phyloP scores from a whole-genome alignment of 345 rosid species.

The Aquilaria malaccensis region DNA sequence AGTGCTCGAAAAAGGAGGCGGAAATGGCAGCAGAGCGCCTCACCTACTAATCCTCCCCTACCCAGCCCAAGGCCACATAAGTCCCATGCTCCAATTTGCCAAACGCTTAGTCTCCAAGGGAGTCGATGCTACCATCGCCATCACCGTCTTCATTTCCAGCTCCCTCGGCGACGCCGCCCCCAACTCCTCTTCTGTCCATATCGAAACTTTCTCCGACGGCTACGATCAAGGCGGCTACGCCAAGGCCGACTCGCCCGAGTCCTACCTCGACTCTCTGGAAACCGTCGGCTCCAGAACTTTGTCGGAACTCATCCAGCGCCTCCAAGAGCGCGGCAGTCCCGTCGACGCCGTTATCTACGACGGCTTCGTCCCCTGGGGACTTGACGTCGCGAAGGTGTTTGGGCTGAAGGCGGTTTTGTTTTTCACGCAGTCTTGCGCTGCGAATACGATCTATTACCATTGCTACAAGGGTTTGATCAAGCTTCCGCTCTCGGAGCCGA shows the following conservation, averaged over 20 bases:
- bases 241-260: slow-evolving; percentile 1
- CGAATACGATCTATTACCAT: slow-evolving; percentile 24
- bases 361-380: slow-evolving; percentile 20
- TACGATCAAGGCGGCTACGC: slow-evolving; percentile 10
- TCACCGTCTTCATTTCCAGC: slow-evolving; percentile 16
- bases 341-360: slow-evolving; percentile 19
- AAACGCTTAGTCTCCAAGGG: slow-evolving; percentile 29
- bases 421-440: slow-evolving; percentile 34
- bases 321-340: slow-evolving; percentile 6
- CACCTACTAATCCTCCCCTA: slow-evolving; percentile 23
- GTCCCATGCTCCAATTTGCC: slow-evolving; percentile 27
- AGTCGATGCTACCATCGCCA: slow-evolving; percentile 18
- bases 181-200: neutral
- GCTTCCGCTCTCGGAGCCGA: slow-evolving; percentile 7
- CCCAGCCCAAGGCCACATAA: slow-evolving; percentile 32
- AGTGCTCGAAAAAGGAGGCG: too few relatives aligned
- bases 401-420: slow-evolving; percentile 17
- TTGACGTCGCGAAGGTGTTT: slow-evolving; percentile 27
- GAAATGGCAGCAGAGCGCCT: neutral
- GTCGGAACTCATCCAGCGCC: slow-evolving; percentile 6
- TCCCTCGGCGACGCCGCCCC: slow-evolving; percentile 3
- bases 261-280: slow-evolving; percentile 5
- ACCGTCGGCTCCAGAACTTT: slow-evolving; percentile 16
- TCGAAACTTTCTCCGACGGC: slow-evolving; percentile 24
- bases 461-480: slow-evolving; percentile 15